Evolutionary conservation across 345 rosid species (phyloP), one percentile per base, ranked within the genome.

Genomic region (Dipteronia sinensis): DNA sequence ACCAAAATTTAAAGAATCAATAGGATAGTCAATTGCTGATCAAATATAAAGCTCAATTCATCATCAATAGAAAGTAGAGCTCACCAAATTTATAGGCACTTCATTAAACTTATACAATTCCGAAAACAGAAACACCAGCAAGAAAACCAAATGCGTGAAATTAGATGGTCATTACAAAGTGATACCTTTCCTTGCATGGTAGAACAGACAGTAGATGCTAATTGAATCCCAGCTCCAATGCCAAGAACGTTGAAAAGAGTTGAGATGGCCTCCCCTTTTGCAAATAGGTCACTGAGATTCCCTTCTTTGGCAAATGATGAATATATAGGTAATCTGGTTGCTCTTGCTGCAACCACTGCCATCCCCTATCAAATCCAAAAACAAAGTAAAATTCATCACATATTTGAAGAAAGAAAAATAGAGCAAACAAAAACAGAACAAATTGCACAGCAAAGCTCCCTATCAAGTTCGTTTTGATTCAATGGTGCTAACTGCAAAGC

Each of bases 281-380:
- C 98, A 80, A 90, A 94, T 69, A 96, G 87, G 77, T 96, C 98
- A 68, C 99, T 94, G n/a, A 96, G 95, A 76, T 92, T 96, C 81
- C 99, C 98, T 85, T 96, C 98, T 87, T 92, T 96, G 68, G 99
- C 97, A 69, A 96, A 92, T 27, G 99, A 94, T 31, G 99, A 96
- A 84, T 94, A 94, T 70, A 94, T 90, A 1, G 98, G 98, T 67
- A 92, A 87, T 80, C 99, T 87, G 67, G 98, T 96, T 51, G 99
- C 98, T 79, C 99, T 86, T 69, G 99, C 98, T 7, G 98, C 99
- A 79, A 96, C 99, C 49, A 91, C 91, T 44, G 98, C 99, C 92
- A 96, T 96, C 76, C 98, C 98, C 98, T 94, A 81, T 81, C 68
- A 78, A 83, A 77, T 82, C 68, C 65, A 67, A 38, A 68, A 67